These are phyloP conservation scores for Monilinia fructigena DNA, from an alignment of 2,329 filamentous ascomycete genomes.

Conservation along the genomic window DNA sequence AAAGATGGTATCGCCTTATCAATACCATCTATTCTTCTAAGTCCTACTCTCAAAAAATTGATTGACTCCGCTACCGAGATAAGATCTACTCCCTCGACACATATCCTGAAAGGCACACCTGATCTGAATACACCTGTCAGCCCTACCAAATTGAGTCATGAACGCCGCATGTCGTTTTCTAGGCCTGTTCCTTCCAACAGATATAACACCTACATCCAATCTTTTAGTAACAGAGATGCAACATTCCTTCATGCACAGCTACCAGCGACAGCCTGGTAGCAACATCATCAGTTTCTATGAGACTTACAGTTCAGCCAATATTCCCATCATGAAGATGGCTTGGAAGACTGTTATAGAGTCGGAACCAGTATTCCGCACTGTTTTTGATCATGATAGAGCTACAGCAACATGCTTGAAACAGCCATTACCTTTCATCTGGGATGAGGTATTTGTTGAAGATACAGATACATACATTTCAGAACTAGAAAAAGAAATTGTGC, in stretches of 20 bases:
- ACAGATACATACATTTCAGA: conserved; percentile 7
- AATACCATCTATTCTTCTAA: conserved; percentile 19
- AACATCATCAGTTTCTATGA: conserved; percentile 35
- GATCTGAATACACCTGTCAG: conserved; percentile 15
- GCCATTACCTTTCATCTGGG: conserved; percentile 4
- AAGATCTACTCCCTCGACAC: background rate
- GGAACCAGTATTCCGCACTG: conserved; percentile 37
- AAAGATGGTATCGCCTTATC: conserved; percentile 36
- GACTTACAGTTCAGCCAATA: conserved; percentile 27
- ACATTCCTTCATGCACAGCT: conserved; percentile 34
- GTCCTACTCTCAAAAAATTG: conserved; percentile 2
- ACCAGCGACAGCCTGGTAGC: conserved; percentile 26
- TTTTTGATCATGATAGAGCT: conserved; percentile 14
- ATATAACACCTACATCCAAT: background rate
- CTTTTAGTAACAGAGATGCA: conserved; percentile 33
- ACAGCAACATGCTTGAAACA: conserved; percentile 12
- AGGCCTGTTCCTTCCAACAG: background rate
- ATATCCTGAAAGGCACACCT: background rate
- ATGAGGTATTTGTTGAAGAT: background rate
- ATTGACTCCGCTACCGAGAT: conserved; percentile 2
- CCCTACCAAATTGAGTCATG: conserved; percentile 2
- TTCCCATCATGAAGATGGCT: conserved; percentile 33
- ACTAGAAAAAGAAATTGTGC: conserved; percentile 4
- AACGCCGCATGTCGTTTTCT: conserved; percentile 14
- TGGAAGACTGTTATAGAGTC: conserved; percentile 35